Base-by-base conservation (phyloP, 352 stramenopile genomes). In the Phytopythium kandeliae region DNA sequence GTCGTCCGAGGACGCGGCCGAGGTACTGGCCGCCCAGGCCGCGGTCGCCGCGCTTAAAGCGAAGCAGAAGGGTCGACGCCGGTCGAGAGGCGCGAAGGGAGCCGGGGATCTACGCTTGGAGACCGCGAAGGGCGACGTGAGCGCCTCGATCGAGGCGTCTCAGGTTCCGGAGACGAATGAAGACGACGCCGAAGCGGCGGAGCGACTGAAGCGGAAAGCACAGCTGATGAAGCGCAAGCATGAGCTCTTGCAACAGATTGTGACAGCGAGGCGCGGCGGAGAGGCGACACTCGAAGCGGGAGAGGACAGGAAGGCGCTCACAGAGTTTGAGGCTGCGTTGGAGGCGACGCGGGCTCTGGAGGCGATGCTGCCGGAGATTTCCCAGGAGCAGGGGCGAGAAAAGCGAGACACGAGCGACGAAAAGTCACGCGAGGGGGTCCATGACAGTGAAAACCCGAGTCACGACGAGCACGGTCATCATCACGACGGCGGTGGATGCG, bases 11-110 rank as follows among this genome's bases (percentile, higher is more conserved):
- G 71, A 85, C 31, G 77, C 68, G 16, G 76, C 76, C 5, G 71
- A 88, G 41, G 57, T 85, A 35, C 58, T 88, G 19, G 72, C 79
- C 3, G 79, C 79, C 1, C 76, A 85, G 41, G 79, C 76, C 7
- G 74, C 74, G 0, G 79, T 90, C 21, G 79, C 79, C 0, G 76
- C 79, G 35, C 54, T 90, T 5, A 85, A 86, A 61, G 69, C 74
- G 19, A 85, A 82, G 47, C 63, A 52, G 0, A 58, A 46, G 15
- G 47, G 12, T 7, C 42, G 46, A 25, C 17, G 31, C 11, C 44
- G 19, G 16, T 51, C 43, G 10, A 51, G 19, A 26, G 35, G 19
- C 15, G 33, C 33, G 5, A 51, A 35, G 13, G 46, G 1, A 16
- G 26, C 19, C 30, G 25, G 2, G 15, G 3, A 22, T 28, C 19